A percentile compares a stretch with the other conserved stretches of the same genome.
Conservation (phyloP, 2,329 filamentous ascomycete species). For the Penicillium sp. region DNA sequence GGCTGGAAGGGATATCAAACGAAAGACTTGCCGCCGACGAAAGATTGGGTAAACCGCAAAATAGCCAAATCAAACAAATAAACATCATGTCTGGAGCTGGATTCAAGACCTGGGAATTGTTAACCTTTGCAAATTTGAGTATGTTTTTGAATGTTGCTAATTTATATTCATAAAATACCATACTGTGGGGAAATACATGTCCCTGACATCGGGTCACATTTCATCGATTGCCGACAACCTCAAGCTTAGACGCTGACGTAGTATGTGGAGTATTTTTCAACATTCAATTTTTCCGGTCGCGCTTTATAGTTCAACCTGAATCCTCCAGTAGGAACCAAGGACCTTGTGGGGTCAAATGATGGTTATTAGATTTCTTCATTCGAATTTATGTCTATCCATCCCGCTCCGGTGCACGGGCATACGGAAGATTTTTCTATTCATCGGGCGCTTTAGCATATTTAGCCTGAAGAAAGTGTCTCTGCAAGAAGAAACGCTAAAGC, state of each 20-base stretch:
- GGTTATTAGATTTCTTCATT: not conserved
- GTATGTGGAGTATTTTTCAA: not conserved
- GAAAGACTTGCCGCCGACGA: not conserved
- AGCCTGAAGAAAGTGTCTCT: not conserved
- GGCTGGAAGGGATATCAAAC: not conserved
- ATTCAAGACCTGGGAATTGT: not conserved
- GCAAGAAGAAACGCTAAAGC: not conserved
- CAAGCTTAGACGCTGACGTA: not conserved
- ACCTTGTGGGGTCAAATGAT: not conserved
- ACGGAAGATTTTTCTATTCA: not conserved
- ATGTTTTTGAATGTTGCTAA: not conserved
- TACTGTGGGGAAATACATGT: not conserved
- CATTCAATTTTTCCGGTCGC: not conserved
- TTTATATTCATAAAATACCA: not conserved
- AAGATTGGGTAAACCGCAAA: not conserved
- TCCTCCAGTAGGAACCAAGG: not conserved
- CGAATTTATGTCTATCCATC: not conserved
- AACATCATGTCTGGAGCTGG: not conserved
- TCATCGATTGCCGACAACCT: not conserved
- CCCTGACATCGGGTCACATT: not conserved
- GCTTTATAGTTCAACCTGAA: not conserved
- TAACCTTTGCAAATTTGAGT: not conserved
- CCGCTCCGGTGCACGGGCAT: not conserved
- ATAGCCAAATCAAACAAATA: not conserved
- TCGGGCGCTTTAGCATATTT: not conserved